phyloP scores from a whole-genome alignment of 1,284 basidiomycete species.

The Hypsizygus ulmarius region DNA sequence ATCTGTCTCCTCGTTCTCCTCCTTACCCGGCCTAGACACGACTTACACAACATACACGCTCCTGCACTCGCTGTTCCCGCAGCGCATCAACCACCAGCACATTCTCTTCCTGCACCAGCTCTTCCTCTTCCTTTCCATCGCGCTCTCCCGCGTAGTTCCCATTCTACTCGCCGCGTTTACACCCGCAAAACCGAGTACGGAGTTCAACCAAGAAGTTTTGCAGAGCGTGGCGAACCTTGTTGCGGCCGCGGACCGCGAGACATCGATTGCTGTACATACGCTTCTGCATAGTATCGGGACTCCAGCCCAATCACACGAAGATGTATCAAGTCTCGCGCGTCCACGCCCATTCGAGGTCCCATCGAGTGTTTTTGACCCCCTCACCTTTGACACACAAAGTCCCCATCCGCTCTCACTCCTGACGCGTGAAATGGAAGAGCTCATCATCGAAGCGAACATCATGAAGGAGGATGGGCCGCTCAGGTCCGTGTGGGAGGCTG shows the following conservation, averaged over 20 bases:
- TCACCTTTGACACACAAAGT: conserved; percentile 20
- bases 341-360: conserved; percentile 19
- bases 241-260: conserved; percentile 44
- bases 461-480: conserved; percentile 54
- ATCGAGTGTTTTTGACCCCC: conserved; percentile 6
- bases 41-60: conserved; percentile 31
- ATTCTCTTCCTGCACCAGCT: conserved; percentile 73
- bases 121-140: conserved; percentile 70
- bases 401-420: conserved; percentile 38
- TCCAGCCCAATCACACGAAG: conserved; percentile 18
- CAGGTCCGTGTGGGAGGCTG: conserved; percentile 46
- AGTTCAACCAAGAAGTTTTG: conserved; percentile 33
- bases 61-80: conserved; percentile 56
- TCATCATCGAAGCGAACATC: conserved; percentile 61
- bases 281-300: conserved; percentile 16
- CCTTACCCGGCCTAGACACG: conserved; percentile 15
- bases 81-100: conserved; percentile 69
- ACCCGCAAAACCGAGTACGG: conserved; percentile 56
- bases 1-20: conserved; percentile 19
- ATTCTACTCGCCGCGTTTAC: conserved; percentile 27
- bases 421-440: conserved; percentile 55
- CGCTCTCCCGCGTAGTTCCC: conserved; percentile 55
- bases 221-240: conserved; percentile 28
- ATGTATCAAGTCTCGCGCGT: conserved; percentile 20
- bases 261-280: conserved; percentile 30